These are phyloP conservation scores for Cetradonia linearis DNA, from an alignment of 495 filamentous ascomycete genomes.

Conservation along the genomic window DNA sequence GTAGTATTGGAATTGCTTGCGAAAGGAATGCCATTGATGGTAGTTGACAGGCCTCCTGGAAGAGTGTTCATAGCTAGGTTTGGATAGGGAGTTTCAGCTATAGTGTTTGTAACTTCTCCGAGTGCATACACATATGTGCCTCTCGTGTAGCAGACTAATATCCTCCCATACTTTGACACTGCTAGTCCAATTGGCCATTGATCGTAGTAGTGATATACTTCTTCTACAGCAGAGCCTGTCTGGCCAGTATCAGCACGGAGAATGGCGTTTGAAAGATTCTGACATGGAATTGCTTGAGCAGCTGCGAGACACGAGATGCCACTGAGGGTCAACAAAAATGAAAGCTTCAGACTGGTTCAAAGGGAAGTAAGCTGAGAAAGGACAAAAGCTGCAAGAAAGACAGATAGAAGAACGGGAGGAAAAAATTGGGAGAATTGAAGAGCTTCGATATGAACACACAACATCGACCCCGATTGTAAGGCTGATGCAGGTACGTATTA, in stretches of 20 bases:
- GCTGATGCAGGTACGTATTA: too few species aligned
- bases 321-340: not conserved
- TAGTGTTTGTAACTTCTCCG: constrained; percentile 31
- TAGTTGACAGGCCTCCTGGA: constrained; percentile 26
- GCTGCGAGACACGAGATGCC: constrained; percentile 10
- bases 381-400: too few species aligned
- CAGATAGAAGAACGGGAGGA: too few species aligned
- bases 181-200: constrained; percentile 37
- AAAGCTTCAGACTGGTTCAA: not conserved
- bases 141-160: constrained; percentile 35
- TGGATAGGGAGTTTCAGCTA: constrained; percentile 32
- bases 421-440: not conserved
- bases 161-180: constrained; percentile 30
- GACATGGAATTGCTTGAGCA: constrained; percentile 20
- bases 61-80: constrained; percentile 29
- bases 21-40: constrained; percentile 28
- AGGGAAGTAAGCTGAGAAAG: too few species aligned
- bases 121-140: constrained; percentile 30
- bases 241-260: constrained; percentile 31
- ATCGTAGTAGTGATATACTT: constrained; percentile 35
- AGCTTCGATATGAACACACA: too few species aligned
- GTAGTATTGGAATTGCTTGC: constrained; percentile 28
- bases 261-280: constrained; percentile 25
- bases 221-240: constrained; percentile 32
- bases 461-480: too few species aligned